phyloP scores from a whole-genome alignment of 495 filamentous ascomycete species.

The Lineolata rhizophorae region DNA sequence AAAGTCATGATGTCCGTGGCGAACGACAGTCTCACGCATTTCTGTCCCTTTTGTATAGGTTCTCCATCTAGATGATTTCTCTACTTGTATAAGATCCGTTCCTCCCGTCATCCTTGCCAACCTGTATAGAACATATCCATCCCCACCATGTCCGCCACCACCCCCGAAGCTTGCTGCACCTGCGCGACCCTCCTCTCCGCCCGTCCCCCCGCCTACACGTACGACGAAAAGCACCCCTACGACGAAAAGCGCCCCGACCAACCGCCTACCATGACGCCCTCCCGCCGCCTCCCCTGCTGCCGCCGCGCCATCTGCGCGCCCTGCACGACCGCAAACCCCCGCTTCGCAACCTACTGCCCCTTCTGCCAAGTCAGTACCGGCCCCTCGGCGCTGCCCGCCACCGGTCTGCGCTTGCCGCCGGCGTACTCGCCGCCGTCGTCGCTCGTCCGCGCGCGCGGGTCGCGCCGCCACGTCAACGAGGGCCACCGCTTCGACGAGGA shows the following conservation, averaged over 20 bases:
- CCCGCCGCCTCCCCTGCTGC: conserved; percentile 39
- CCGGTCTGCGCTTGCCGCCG: conserved; percentile 33
- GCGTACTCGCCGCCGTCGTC: conserved; percentile 26
- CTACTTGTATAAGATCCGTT: too few relatives aligned
- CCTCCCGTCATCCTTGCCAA: too few relatives aligned
- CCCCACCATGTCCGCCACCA: too few relatives aligned
- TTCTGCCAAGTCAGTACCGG: conserved; percentile 32
- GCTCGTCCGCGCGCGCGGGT: neutral
- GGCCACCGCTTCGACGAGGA: conserved; percentile 7
- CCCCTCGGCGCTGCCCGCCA: conserved; percentile 29
- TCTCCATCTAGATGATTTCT: too few relatives aligned
- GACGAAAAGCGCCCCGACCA: conserved; percentile 33
- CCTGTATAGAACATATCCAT: too few relatives aligned
- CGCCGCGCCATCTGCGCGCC: conserved; percentile 39
- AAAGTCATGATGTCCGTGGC: too few relatives aligned
- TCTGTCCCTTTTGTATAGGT: too few relatives aligned
- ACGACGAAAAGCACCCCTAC: conserved; percentile 33
- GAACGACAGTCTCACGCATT: too few relatives aligned
- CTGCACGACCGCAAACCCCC: conserved; percentile 43
- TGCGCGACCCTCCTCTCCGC: conserved; percentile 35
- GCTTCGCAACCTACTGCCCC: conserved; percentile 49
- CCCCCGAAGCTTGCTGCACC: conserved; percentile 35
- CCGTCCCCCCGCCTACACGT: conserved; percentile 18
- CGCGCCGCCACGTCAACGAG: conserved; percentile 19
- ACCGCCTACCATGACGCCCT: conserved; percentile 24